Evolutionary conservation across 2,329 filamentous ascomycete species (phyloP).

Genomic region (Fusarium acutatum): DNA sequence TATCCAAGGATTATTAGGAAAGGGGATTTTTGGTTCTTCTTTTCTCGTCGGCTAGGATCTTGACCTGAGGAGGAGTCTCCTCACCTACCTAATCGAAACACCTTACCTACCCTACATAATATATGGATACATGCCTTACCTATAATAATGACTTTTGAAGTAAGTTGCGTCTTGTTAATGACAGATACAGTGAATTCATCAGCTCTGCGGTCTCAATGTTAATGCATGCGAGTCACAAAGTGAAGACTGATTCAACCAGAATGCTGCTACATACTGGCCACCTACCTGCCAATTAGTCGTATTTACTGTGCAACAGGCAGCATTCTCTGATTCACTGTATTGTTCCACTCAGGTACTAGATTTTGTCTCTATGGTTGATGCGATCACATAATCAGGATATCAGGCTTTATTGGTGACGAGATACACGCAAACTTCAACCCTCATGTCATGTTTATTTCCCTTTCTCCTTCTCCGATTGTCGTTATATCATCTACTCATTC

Average conservation of each 20-base stretch:
- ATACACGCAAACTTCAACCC: neutral
- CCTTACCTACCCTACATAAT: neutral
- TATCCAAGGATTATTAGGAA: neutral
- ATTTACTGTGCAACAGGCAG: neutral
- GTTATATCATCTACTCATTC: neutral
- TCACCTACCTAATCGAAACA: neutral
- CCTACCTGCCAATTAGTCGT: neutral
- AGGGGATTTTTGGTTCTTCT: neutral
- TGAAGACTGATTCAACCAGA: neutral
- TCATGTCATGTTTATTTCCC: too few relatives aligned
- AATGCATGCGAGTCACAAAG: neutral
- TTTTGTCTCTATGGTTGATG: neutral
- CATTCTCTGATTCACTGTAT: neutral
- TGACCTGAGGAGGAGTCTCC: neutral
- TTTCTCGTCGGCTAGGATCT: neutral
- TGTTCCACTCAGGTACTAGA: neutral
- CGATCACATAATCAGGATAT: neutral
- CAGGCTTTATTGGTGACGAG: neutral
- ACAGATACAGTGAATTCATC: neutral
- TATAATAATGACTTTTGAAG: neutral
- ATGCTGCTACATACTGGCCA: neutral
- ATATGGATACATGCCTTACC: neutral
- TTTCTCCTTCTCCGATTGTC: neutral
- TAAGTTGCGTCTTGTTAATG: neutral
- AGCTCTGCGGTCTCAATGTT: neutral